phyloP scores from a whole-genome alignment of 2,329 filamentous ascomycete genomes.

The Cladosporium sp. region DNA sequence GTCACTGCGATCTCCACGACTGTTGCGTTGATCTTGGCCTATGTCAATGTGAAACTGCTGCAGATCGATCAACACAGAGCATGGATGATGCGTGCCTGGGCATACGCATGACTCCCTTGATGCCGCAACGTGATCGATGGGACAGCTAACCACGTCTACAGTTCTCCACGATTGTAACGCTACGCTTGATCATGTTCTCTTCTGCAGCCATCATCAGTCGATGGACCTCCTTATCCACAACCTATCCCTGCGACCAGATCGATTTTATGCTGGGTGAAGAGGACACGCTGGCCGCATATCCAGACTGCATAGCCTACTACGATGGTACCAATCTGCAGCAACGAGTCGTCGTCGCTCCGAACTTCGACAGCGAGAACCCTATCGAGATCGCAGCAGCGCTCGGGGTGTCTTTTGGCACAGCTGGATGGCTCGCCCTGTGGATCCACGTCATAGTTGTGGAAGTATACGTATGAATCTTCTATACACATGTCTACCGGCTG shows the following conservation, averaged over 20 bases:
- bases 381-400: conserved; percentile 38
- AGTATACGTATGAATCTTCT: conserved; percentile 28
- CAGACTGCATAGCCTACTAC: conserved; percentile 29
- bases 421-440: conserved; percentile 48
- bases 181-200: conserved; percentile 45
- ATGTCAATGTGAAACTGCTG: conserved; percentile 53
- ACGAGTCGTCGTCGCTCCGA: conserved; percentile 20
- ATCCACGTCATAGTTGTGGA: conserved; percentile 44
- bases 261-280: conserved; percentile 29
- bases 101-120: conserved; percentile 28
- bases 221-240: conserved; percentile 28
- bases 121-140: not conserved
- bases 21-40: conserved; percentile 42
- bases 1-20: conserved; percentile 43
- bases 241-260: conserved; percentile 43
- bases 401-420: conserved; percentile 48
- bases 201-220: conserved; percentile 36
- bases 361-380: conserved; percentile 16
- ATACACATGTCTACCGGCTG: not conserved
- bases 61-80: conserved; percentile 60
- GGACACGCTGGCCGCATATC: conserved; percentile 37
- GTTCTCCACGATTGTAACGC: conserved; percentile 46
- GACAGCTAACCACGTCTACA: not conserved
- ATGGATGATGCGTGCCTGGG: conserved; percentile 53
- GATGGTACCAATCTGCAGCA: conserved; percentile 2